Evolutionary conservation across 305 asterid species (phyloP), one percentile per base, ranked within the genome.

Genomic region (Euphrasia arctica): DNA sequence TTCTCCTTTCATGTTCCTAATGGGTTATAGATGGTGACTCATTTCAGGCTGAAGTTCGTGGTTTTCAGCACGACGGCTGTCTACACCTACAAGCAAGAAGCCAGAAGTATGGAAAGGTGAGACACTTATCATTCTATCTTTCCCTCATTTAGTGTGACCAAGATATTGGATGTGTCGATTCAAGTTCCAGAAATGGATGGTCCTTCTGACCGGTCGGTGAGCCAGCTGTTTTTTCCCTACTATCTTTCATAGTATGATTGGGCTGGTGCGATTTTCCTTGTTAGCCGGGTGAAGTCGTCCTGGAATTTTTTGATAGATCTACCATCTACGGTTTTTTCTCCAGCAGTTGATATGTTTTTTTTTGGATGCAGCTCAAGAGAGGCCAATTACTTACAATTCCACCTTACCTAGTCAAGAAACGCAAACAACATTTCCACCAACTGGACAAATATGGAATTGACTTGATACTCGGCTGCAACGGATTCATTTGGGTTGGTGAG

Each of bases 21-120:
- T 25, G 2, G 10, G 22, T 22, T 64, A 64, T 70, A 58, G 48
- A 69, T 18, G 22, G 1, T 70, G 54, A 55, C 50, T 71, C 10
- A 25, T 39, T 78, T 57, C 81, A 86, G 97, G 96, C 95, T 72
- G 99, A 93, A 80, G 97, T 90, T 62, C 94, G 96, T 58, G 96
- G 94, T 65, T 77, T 90, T 82, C 95, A 90, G 82, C 90, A 86
- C 69, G 97, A 91, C 59, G 96, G 98, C 31, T 77, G 95, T 78
- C 76, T 90, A 67, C 97, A 88, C 72, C 75, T 90, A 56, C 97
- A 90, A 78, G 95, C 96, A 62, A 82, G 96, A 75, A 90, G 97
- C 74, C 97, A 93, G 72, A 93, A 90, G 81, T 93, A 93, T 61
- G 97, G 97, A 61, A 93, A 93, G 97, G 97, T 90, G 47, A 52